A percentile compares a stretch with the other conserved stretches of the same genome.
These are phyloP conservation scores for Thielaviopsis musarum DNA, from an alignment of 2,329 filamentous ascomycete species.

Conservation along the genomic window DNA sequence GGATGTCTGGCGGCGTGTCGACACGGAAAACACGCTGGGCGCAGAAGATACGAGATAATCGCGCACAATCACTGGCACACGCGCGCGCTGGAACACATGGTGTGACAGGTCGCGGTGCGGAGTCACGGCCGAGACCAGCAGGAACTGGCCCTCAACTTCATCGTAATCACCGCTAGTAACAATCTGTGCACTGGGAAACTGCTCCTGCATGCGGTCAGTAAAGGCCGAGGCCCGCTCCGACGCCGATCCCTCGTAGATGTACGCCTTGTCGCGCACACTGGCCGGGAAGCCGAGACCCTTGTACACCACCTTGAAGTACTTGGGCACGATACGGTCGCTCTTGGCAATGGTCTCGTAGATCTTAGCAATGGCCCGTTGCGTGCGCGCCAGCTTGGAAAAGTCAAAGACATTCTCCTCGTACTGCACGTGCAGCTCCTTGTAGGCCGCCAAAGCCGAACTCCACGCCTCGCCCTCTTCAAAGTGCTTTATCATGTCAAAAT, in stretches of 20 bases:
- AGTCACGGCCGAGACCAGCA: slow-evolving; percentile 66
- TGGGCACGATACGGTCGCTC: slow-evolving; percentile 58
- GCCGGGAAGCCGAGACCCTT: slow-evolving; percentile 76
- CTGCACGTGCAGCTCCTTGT: slow-evolving; percentile 79
- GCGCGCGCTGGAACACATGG: slow-evolving; percentile 74
- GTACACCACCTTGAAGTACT: slow-evolving; percentile 86
- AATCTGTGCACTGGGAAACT: slow-evolving; percentile 74
- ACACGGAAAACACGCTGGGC: slow-evolving; percentile 64
- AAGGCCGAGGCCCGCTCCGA: slow-evolving; percentile 67
- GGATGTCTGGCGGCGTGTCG: slow-evolving; percentile 50
- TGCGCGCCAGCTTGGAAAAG: slow-evolving; percentile 76
- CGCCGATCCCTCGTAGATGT: slow-evolving; percentile 70
- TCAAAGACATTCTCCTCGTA: slow-evolving; percentile 85
- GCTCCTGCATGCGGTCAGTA: slow-evolving; percentile 79
- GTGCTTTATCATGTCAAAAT: slow-evolving; percentile 86
- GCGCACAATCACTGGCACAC: slow-evolving; percentile 65
- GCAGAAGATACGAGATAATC: slow-evolving; percentile 70
- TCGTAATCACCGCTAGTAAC: slow-evolving; percentile 51
- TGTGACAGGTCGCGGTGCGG: slow-evolving; percentile 69
- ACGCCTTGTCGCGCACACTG: slow-evolving; percentile 73
- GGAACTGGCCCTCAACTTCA: slow-evolving; percentile 77
- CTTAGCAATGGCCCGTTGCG: slow-evolving; percentile 77
- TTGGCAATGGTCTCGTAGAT: slow-evolving; percentile 81
- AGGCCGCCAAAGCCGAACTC: slow-evolving; percentile 73
- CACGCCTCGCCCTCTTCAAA: slow-evolving; percentile 92